Evolutionary conservation across 176 grass and related monocot species (phyloP).

Genomic region (Olyra latifolia): DNA sequence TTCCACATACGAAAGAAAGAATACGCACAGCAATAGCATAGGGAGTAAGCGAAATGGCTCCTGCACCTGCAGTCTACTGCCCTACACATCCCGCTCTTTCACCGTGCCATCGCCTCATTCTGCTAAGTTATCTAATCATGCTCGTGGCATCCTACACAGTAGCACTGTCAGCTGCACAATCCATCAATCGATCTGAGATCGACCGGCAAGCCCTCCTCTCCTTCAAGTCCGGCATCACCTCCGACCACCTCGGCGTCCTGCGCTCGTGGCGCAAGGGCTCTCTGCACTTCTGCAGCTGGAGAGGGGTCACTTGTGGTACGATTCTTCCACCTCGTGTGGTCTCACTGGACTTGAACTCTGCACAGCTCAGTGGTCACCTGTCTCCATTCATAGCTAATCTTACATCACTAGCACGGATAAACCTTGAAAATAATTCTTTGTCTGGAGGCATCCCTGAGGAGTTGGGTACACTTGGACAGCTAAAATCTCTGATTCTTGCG

Average conservation of each 20-base stretch:
- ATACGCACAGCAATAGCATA: no score
- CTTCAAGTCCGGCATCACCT: slow-evolving; percentile 25
- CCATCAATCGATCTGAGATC: not conserved
- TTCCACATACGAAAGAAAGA: no score
- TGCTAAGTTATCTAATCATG: not conserved
- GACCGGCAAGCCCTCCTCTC: slow-evolving; percentile 27
- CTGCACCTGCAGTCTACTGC: not conserved
- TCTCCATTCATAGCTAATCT: slow-evolving; percentile 35
- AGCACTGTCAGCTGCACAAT: not conserved
- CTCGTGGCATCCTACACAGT: not conserved
- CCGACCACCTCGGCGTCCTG: not conserved
- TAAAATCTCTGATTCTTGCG: not conserved
- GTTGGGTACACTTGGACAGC: not conserved
- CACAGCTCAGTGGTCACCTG: not conserved
- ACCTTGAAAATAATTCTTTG: slow-evolving; percentile 28
- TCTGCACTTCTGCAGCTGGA: slow-evolving; percentile 18
- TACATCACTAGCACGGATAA: slow-evolving; percentile 23
- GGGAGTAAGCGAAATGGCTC: not conserved
- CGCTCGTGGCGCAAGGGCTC: not conserved
- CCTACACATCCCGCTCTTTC: not conserved
- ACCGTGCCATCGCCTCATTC: not conserved
- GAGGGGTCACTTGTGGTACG: slow-evolving; percentile 7
- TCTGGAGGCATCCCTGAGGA: not conserved
- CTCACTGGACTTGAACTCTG: not conserved
- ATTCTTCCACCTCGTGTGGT: not conserved